phyloP scores from a whole-genome alignment of 2,329 filamentous ascomycete genomes.

The Ustulina deusta region DNA sequence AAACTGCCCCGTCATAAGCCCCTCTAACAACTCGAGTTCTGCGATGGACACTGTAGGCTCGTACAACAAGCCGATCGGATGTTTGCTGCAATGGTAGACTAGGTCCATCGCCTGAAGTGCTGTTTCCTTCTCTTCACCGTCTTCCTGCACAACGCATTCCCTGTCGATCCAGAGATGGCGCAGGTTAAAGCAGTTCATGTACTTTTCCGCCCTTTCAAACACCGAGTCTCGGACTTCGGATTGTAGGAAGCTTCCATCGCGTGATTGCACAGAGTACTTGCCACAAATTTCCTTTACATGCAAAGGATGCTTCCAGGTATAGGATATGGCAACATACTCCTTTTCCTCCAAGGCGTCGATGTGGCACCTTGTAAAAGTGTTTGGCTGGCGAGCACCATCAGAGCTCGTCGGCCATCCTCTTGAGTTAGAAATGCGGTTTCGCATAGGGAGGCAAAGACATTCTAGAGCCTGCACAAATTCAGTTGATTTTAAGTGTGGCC shows the following conservation, averaged over 20 bases:
- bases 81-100: slow-evolving; percentile 25
- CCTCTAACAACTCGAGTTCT: too few relatives aligned
- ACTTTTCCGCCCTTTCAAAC: slow-evolving; percentile 21
- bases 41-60: too few relatives aligned
- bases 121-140: slow-evolving; percentile 5
- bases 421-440: neutral
- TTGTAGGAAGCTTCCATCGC: neutral
- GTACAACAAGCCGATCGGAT: slow-evolving; percentile 26
- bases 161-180: slow-evolving; percentile 31
- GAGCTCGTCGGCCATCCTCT: neutral
- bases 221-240: slow-evolving; percentile 29
- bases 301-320: neutral
- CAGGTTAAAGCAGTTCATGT: slow-evolving; percentile 17
- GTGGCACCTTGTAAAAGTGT: neutral
- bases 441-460: neutral
- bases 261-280: slow-evolving; percentile 4
- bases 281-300: neutral
- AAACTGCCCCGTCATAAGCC: too few relatives aligned
- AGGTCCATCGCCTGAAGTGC: slow-evolving; percentile 29
- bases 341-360: neutral
- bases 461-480: neutral
- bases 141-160: slow-evolving; percentile 26
- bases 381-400: too few relatives aligned
- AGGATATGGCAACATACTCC: slow-evolving; percentile 15
- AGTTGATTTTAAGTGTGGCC: neutral